A percentile compares a stretch with the other conserved stretches of the same genome.
phyloP scores from a whole-genome alignment of 2,329 filamentous ascomycete genomes.

The Aspergillus quadricinctus region DNA sequence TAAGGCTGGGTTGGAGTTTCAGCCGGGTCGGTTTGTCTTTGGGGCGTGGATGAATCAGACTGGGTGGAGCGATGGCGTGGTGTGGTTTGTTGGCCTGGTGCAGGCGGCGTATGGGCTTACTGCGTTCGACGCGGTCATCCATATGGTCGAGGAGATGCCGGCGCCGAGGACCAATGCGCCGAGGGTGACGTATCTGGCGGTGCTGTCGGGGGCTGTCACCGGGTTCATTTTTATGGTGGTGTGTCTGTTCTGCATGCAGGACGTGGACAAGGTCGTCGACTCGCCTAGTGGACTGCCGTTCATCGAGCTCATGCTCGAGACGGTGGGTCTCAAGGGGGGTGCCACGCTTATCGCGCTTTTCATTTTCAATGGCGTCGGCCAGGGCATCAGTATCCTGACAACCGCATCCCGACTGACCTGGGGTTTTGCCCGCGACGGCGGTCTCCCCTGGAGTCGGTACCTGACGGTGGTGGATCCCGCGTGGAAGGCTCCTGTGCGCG shows the following conservation, averaged over 20 bases:
- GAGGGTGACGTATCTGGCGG: slow-evolving; percentile 50
- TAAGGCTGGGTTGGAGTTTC: slow-evolving; percentile 43
- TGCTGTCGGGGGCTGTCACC: slow-evolving; percentile 46
- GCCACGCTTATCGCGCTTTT: slow-evolving; percentile 52
- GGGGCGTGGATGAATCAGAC: slow-evolving; percentile 49
- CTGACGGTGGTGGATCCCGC: slow-evolving; percentile 43
- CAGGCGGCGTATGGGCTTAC: slow-evolving; percentile 56
- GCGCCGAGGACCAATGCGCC: slow-evolving; percentile 49
- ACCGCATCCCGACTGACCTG: slow-evolving; percentile 51
- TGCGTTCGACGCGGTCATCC: slow-evolving; percentile 56
- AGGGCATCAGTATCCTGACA: slow-evolving; percentile 50
- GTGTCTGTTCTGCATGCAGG: slow-evolving; percentile 50
- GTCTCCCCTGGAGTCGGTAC: slow-evolving; percentile 44
- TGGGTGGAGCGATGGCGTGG: slow-evolving; percentile 52
- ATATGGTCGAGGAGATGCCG: slow-evolving; percentile 57
- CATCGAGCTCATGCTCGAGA: slow-evolving; percentile 45
- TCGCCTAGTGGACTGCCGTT: slow-evolving; percentile 43
- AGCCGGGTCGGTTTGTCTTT: slow-evolving; percentile 51
- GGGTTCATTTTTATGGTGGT: slow-evolving; percentile 52
- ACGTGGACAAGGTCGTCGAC: slow-evolving; percentile 40
- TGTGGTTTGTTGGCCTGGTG: slow-evolving; percentile 56
- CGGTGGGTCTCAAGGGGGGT: slow-evolving; percentile 40
- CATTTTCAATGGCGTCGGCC: slow-evolving; percentile 53
- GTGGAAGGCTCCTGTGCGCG: slow-evolving; percentile 52
- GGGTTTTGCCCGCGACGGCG: slow-evolving; percentile 54